A percentile compares a stretch with the other conserved stretches of the same genome.
Conservation (phyloP, 768 basidiomycete genomes). For the Leccinum obscurum region DNA sequence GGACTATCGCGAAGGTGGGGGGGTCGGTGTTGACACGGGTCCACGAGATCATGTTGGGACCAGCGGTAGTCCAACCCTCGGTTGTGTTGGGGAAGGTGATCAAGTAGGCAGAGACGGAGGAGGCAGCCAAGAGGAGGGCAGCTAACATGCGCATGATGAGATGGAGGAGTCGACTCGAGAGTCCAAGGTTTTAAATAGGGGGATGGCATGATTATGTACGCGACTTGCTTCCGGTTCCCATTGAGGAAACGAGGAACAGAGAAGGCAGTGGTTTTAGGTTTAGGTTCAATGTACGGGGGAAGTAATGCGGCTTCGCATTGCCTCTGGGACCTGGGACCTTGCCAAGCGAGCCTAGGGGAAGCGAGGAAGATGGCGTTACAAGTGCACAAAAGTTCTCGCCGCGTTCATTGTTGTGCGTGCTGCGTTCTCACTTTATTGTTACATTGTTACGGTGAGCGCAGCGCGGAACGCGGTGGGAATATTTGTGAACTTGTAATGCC, state of each 20-base stretch:
- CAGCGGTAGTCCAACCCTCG: constrained; percentile 57
- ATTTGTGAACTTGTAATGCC: too few relatives aligned
- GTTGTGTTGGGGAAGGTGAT: constrained; percentile 51
- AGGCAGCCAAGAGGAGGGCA: constrained; percentile 48
- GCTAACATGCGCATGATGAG: constrained; percentile 45
- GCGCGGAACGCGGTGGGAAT: too few relatives aligned
- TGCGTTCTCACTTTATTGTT: too few relatives aligned
- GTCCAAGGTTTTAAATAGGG: background rate
- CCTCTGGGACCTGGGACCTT: too few relatives aligned
- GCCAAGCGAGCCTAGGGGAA: too few relatives aligned
- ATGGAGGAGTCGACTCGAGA: background rate
- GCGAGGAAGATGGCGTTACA: too few relatives aligned
- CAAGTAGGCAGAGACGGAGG: constrained; percentile 61
- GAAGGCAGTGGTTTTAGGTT: too few relatives aligned
- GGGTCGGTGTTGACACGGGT: constrained; percentile 63
- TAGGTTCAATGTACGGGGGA: too few relatives aligned
- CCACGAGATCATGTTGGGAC: constrained; percentile 60
- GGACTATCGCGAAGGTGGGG: constrained; percentile 63
- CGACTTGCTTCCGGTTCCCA: constrained; percentile 23
- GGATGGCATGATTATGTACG: background rate
- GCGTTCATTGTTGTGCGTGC: too few relatives aligned
- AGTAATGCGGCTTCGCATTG: too few relatives aligned
- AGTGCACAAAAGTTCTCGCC: too few relatives aligned
- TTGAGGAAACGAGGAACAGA: background rate
- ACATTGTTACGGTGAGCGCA: too few relatives aligned